Conservation (phyloP, 257 asterid genomes). For the Solanum infundibuliforme region DNA sequence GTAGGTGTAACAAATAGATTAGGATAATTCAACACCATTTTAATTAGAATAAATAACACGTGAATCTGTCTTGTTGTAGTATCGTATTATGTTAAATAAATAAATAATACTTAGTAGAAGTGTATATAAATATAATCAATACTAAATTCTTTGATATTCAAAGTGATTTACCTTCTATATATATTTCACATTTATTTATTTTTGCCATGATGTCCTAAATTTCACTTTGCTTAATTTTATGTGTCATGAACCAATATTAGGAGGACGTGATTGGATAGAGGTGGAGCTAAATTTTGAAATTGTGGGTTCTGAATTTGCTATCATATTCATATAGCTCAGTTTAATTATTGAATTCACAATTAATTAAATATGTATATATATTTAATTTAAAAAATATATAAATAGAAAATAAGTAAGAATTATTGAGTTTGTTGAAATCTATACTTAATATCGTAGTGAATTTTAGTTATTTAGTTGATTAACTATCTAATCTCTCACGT, state of each 20-base stretch:
- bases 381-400: not conserved
- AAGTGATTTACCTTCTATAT: not conserved
- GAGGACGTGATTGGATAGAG: not conserved
- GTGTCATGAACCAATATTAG: not conserved
- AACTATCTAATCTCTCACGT: too few relatives aligned
- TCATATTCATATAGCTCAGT: not conserved
- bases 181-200: not conserved
- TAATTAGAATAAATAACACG: not conserved
- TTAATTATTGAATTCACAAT: not conserved
- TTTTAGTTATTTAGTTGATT: not conserved
- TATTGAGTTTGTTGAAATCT: not conserved
- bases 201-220: not conserved
- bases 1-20: not conserved
- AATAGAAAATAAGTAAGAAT: not conserved
- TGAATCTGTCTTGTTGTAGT: not conserved
- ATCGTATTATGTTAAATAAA: not conserved
- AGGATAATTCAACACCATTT: not conserved
- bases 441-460: too few relatives aligned
- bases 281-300: too few relatives aligned
- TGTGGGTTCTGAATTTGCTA: too few relatives aligned
- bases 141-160: not conserved
- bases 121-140: not conserved
- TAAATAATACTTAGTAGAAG: not conserved
- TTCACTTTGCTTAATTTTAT: too few relatives aligned
- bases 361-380: not conserved